Conservation (phyloP, 352 stramenopile genomes). For the Pythium brassicae region DNA sequence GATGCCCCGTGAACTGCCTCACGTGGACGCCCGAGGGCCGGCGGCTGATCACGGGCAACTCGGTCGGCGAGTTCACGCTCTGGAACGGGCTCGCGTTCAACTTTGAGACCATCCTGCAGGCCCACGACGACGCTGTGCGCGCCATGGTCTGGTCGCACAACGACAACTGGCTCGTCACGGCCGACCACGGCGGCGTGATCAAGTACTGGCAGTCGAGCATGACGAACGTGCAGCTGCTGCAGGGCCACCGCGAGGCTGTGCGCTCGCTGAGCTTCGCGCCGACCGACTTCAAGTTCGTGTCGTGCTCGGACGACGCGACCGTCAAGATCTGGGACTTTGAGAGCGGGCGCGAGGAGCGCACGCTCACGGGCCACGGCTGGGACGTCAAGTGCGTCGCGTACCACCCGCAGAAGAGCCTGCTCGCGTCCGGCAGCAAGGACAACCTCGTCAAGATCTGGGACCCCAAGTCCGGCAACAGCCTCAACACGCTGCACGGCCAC, state of each 20-base stretch:
- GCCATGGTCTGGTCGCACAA: slow-evolving; percentile 91
- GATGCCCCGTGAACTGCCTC: slow-evolving; percentile 90
- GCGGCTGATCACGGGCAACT: slow-evolving; percentile 95
- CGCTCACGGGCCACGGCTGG: slow-evolving; percentile 96
- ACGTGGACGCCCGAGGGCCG: slow-evolving; percentile 95
- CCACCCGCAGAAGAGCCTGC: slow-evolving; percentile 92
- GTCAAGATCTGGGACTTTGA: slow-evolving; percentile 93
- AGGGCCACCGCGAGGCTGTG: slow-evolving; percentile 88
- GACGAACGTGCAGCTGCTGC: slow-evolving; percentile 83
- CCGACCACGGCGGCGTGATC: slow-evolving; percentile 87
- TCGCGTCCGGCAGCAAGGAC: slow-evolving; percentile 95
- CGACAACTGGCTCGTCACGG: slow-evolving; percentile 88
- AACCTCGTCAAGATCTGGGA: slow-evolving; percentile 99
- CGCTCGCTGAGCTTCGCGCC: slow-evolving; percentile 95
- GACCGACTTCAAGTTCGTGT: slow-evolving; percentile 97
- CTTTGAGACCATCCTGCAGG: slow-evolving; percentile 96
- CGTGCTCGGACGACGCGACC: slow-evolving; percentile 95
- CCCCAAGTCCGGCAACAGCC: slow-evolving; percentile 88
- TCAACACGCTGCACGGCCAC: slow-evolving; percentile 96
- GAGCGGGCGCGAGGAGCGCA: slow-evolving; percentile 89
- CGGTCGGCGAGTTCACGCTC: slow-evolving; percentile 96
- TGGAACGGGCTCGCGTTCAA: slow-evolving; percentile 98
- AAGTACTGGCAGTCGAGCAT: slow-evolving; percentile 92
- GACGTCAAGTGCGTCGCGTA: slow-evolving; percentile 98
- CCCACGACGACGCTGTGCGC: slow-evolving; percentile 83